Evolutionary conservation across 2,329 filamentous ascomycete genomes (phyloP), one percentile per base, ranked within the genome.

Genomic region (Aspergillus costaricaensis): DNA sequence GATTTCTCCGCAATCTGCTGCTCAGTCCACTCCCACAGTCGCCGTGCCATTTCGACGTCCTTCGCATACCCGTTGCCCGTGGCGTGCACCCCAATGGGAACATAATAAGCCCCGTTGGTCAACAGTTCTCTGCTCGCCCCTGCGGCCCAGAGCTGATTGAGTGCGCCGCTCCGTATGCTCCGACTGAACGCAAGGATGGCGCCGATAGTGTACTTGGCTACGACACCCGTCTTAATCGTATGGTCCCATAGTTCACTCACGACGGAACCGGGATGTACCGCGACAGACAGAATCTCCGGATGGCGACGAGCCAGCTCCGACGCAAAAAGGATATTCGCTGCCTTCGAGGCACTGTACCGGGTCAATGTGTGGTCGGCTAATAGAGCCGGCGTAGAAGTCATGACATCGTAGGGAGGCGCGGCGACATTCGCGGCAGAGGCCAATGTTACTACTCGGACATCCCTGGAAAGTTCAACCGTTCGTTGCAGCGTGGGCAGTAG

Each of bases 341-440:
- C 75, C 66, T 84, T 85, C 60, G 79, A 81, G n/a, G 80, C 78
- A 8, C 75, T 80, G 64, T 85, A 86, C 1, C 81, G 80, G 2
- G 72, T 68, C 75, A 78, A 81, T 4, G 78, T 76, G 36, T 75
- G 77, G 4, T 68, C 59, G 0, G 62, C 61, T 23, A 78, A 62
- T 1, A 80, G 70, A 1, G 68, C 66, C 2, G 70, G 59, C 0
- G 76, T 77, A 7, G 76, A 78, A 4, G 73, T 74, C 67, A 80
- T 74, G 5, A 68, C 68, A 32, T 76, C 68, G 58, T 76, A 70
- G 1, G 69, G 62, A 0, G 79, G 77, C 0, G 72, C 70, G 23
- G 72, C 61, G n/a, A 68, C 64, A 58, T 73, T 72, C 12, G 71
- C 79, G 21, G 73, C 63, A 2, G 79, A 81, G 9, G 71, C 66